Evolutionary conservation across 768 basidiomycete genomes (phyloP).

Genomic region (Tylopilus intermedius): DNA sequence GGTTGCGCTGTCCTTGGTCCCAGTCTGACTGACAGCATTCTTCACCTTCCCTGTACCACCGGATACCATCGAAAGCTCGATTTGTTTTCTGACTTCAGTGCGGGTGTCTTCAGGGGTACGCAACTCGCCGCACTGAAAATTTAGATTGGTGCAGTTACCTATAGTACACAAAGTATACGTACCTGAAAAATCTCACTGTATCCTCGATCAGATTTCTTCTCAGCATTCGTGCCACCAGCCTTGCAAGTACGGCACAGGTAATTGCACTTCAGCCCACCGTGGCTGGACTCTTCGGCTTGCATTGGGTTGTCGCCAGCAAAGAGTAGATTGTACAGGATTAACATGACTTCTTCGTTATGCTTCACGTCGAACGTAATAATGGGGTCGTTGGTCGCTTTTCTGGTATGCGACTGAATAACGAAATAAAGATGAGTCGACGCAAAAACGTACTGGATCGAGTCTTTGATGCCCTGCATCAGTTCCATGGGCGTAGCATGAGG

Average conservation of each 20-base stretch:
- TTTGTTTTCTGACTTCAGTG: constrained; percentile 2
- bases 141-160: not conserved
- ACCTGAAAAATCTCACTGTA: constrained; percentile 22
- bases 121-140: constrained; percentile 5
- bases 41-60: constrained; percentile 12
- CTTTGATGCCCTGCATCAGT: too few relatives aligned
- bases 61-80: constrained; percentile 1
- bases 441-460: too few relatives aligned
- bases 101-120: constrained; percentile 1
- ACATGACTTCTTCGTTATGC: constrained; percentile 17
- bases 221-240: not conserved
- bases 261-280: constrained; percentile 31
- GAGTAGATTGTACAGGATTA: constrained; percentile 22
- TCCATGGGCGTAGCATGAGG: too few relatives aligned
- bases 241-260: constrained; percentile 22
- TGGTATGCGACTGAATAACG: not conserved
- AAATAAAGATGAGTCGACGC: too few relatives aligned
- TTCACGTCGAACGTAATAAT: constrained; percentile 20
- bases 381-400: constrained; percentile 1
- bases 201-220: constrained; percentile 25
- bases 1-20: constrained; percentile 27
- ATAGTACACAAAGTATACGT: not conserved
- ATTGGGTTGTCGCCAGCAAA: not conserved
- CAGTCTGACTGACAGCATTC: constrained; percentile 32
- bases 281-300: constrained; percentile 29